Conservation (phyloP, 1,284 basidiomycete genomes). For the Phellopilus nigrolimitatus region DNA sequence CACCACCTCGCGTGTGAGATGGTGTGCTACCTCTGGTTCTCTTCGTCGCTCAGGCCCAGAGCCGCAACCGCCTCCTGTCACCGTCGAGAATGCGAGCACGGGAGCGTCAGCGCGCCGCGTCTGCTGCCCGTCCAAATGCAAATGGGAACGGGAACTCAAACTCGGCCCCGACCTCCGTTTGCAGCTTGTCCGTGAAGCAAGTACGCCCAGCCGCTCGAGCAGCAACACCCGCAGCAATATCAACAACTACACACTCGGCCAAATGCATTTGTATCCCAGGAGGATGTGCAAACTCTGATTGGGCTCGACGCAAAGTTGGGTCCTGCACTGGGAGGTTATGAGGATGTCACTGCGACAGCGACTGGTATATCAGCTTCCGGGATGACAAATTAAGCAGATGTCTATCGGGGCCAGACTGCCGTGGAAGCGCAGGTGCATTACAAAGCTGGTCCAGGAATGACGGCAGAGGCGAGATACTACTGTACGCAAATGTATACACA, state of each 20-base stretch:
- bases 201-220: conserved; percentile 42
- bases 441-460: background rate
- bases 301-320: conserved; percentile 4
- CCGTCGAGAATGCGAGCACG: conserved; percentile 14
- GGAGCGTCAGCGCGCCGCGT: conserved; percentile 10
- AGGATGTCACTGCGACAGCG: background rate
- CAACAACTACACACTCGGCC: conserved; percentile 26
- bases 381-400: background rate
- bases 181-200: conserved; percentile 26
- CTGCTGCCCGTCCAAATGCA: conserved; percentile 21
- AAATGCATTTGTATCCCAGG: conserved; percentile 21
- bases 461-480: background rate
- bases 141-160: too few relatives aligned
- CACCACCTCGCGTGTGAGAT: conserved; percentile 62
- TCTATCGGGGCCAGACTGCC: background rate
- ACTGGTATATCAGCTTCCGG: background rate
- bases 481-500: background rate
- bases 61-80: conserved; percentile 14
- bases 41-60: conserved; percentile 34
- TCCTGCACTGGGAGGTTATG: background rate
- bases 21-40: conserved; percentile 87
- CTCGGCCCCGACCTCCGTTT: conserved; percentile 25
- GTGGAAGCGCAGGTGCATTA: conserved; percentile 4
- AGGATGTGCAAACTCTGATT: conserved; percentile 12
- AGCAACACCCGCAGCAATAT: conserved; percentile 10